A percentile compares a stretch with the other conserved stretches of the same genome.
These are phyloP conservation scores for Penicillium sp. DNA, from an alignment of 2,329 filamentous ascomycete genomes.

Conservation along the genomic window DNA sequence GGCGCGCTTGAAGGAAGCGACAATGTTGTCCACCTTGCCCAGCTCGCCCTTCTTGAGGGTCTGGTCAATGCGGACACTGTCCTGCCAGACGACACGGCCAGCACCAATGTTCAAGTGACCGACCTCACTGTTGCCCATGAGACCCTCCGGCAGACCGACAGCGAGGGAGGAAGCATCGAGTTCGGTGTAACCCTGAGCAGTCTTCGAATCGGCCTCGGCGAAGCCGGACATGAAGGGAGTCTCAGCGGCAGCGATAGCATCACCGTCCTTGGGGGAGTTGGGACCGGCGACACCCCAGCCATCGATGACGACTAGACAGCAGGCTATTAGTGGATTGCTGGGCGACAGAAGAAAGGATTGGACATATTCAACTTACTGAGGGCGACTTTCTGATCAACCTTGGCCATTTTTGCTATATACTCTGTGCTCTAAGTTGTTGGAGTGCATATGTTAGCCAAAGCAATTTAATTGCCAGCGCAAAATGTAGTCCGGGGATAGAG, in stretches of 20 bases:
- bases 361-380: conserved; percentile 59
- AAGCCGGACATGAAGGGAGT: conserved; percentile 94
- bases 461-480: conserved; percentile 3
- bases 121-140: conserved; percentile 99
- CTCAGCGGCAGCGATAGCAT: conserved; percentile 87
- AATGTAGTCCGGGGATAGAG: too few species aligned
- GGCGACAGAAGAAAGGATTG: too few species aligned
- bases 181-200: conserved; percentile 74
- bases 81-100: conserved; percentile 95
- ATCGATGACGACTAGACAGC: conserved; percentile 74
- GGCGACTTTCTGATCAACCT: conserved; percentile 61
- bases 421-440: conserved; percentile 19
- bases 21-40: conserved; percentile 66
- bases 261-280: conserved; percentile 76
- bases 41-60: conserved; percentile 79
- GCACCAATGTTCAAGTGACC: conserved; percentile 98
- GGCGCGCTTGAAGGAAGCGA: conserved; percentile 65
- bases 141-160: conserved; percentile 86
- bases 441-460: too few species aligned
- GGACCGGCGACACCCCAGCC: conserved; percentile 87
- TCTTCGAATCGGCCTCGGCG: conserved; percentile 55
- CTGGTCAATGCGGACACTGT: conserved; percentile 91
- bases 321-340: conserved; percentile 15
- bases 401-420: conserved; percentile 37
- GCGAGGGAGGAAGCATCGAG: conserved; percentile 93